Base-by-base conservation (phyloP, 2,329 filamentous ascomycete genomes). In the Shiraia bambusicola region DNA sequence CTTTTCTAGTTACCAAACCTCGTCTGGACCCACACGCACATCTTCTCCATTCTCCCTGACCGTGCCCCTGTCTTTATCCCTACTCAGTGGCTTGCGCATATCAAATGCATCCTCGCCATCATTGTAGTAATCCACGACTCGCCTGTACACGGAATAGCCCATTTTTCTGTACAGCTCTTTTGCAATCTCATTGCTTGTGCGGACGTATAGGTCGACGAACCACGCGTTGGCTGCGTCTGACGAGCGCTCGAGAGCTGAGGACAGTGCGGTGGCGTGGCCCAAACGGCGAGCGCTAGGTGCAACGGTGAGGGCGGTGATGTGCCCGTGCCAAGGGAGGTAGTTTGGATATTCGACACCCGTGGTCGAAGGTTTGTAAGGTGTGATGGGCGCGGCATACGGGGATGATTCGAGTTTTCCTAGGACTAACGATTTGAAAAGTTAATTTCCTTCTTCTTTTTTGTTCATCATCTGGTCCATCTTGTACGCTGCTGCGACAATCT, bases 321-420 rank as follows among this genome's bases (percentile, higher is more conserved):
- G 93, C 14, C 90, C 92, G 73, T 98, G 93, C 88, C 90, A 97
- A n/a, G 92, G 92, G n/a, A 95, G 85, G 72, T 94, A 95, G 72
- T 96, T 74, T 3, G 72, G 67, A 49, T 71, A 68, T 10, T 71
- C 65, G 52, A 69, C 34, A 15, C 45, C 39, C 13, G 52, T 72
- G 10, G 63, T 69, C 33, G 56, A 39, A 11, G 74, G 90, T 60
- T 85, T 79, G 35, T 88, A 93, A 60, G 83, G 83, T 45, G 82
- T 78, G 66, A 87, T 81, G 38, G 83, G 82, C 31, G 87, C 76
- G 12, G 87, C 86, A 40, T 89, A 94, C n/a, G 75, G 75, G 2
- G 74, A 76, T 51, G 89, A 84, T 75, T 97, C 92, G 47, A 95
- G 81, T 74, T 98, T 98, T 65, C 92, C 93, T 81, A 98, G 95